These are phyloP conservation scores for Apiotrichum gracile DNA, from an alignment of 1,284 basidiomycete genomes.

Conservation along the genomic window DNA sequence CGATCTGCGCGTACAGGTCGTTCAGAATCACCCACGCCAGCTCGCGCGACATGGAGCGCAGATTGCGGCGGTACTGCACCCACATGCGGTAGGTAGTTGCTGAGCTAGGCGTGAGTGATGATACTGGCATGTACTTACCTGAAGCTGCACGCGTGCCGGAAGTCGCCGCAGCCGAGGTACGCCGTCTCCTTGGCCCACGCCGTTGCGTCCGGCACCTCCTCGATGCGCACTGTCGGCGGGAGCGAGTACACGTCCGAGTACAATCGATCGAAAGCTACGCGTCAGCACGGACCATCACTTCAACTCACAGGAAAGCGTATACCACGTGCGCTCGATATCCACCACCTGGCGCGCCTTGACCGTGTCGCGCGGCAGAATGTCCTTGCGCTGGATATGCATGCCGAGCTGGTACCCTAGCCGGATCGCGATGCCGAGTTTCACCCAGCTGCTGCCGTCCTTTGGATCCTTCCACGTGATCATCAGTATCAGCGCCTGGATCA, in stretches of 20 bases:
- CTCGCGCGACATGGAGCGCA: constrained; percentile 4
- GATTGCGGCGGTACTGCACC: constrained; percentile 10
- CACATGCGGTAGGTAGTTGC: constrained; percentile 15
- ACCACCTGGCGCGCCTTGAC: neutral
- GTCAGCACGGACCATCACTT: neutral
- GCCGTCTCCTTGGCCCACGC: constrained; percentile 15
- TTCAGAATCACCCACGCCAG: constrained; percentile 7
- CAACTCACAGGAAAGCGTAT: neutral
- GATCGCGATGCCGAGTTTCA: constrained; percentile 21
- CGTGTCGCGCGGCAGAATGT: constrained; percentile 2
- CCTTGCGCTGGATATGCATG: constrained; percentile 6
- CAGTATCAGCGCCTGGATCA: constrained; percentile 15
- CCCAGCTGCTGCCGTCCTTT: constrained; percentile 17
- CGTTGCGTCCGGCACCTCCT: constrained; percentile 1
- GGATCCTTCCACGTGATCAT: constrained; percentile 19
- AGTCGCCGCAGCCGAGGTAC: constrained; percentile 11
- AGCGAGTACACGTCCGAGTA: constrained; percentile 11
- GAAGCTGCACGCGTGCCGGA: constrained; percentile 14
- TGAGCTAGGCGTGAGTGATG: neutral
- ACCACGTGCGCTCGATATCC: constrained; percentile 12
- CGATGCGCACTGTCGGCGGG: constrained; percentile 8
- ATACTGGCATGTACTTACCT: neutral
- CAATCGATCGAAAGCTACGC: constrained; percentile 1
- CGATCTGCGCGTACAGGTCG: constrained; percentile 13
- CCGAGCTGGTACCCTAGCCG: constrained; percentile 13